phyloP scores from a whole-genome alignment of 306 rosid species.

The Glycine tomentella region DNA sequence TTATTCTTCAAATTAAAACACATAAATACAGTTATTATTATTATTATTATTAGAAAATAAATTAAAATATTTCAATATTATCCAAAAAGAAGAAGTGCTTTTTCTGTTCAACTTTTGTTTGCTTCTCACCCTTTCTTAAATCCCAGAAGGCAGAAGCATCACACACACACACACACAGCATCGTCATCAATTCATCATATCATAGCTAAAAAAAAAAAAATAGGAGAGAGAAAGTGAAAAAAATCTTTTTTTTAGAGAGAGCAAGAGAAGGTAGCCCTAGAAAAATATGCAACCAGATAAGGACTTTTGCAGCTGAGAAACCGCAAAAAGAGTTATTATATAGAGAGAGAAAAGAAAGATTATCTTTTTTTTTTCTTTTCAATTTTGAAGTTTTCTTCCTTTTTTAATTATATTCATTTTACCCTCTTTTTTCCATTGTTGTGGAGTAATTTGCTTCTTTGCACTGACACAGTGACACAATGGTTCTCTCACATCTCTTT shows the following conservation, averaged over 20 bases:
- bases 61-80: constrained; percentile 45
- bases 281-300: constrained; percentile 68
- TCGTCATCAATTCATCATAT: constrained; percentile 49
- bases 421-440: constrained; percentile 35
- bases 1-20: neutral
- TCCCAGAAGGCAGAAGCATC: constrained; percentile 39
- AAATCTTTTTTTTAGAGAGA: constrained; percentile 40
- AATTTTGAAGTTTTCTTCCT: neutral
- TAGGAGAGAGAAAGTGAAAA: constrained; percentile 38
- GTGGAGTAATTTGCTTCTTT: constrained; percentile 48
- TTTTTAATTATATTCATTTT: constrained; percentile 5
- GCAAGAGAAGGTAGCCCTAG: constrained; percentile 47
- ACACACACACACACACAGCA: constrained; percentile 17
- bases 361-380: neutral
- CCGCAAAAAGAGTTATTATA: constrained; percentile 1
- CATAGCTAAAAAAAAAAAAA: constrained; percentile 47
- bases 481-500: constrained; percentile 47
- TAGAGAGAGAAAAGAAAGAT: neutral
- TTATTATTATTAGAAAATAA: neutral
- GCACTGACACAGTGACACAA: constrained; percentile 22
- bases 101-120: constrained; percentile 60
- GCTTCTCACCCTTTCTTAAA: constrained; percentile 50
- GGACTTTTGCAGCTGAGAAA: constrained; percentile 68
- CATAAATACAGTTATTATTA: neutral
- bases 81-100: constrained; percentile 60